These are phyloP conservation scores for Aureobasidium sp. DNA, from an alignment of 2,329 filamentous ascomycete species.

Conservation along the genomic window DNA sequence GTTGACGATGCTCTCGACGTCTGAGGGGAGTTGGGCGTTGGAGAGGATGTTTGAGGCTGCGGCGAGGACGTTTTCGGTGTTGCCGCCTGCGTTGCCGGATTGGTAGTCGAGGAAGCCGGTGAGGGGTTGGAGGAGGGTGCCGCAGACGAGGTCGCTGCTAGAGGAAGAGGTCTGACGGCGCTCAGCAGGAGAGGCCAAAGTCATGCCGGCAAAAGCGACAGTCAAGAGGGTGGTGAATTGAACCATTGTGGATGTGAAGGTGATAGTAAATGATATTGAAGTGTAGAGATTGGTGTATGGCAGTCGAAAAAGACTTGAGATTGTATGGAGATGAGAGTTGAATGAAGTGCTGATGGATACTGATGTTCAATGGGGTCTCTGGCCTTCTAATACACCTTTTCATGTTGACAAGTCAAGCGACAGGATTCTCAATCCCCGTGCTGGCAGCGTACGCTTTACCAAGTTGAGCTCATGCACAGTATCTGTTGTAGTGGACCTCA, in stretches of 20 bases:
- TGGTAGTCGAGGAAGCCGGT: conserved; percentile 12
- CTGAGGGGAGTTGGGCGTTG: not conserved
- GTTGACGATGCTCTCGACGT: not conserved
- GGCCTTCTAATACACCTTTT: not conserved
- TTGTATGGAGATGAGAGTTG: not conserved
- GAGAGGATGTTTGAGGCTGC: not conserved
- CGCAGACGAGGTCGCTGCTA: not conserved
- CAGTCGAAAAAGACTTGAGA: not conserved
- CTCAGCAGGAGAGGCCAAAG: not conserved
- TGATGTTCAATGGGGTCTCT: not conserved
- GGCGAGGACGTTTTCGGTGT: not conserved
- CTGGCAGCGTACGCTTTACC: not conserved
- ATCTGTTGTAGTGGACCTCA: not conserved
- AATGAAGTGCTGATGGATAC: not conserved
- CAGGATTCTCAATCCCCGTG: not conserved
- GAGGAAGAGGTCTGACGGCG: not conserved
- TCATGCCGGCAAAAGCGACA: not conserved
- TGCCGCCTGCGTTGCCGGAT: not conserved
- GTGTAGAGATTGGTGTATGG: not conserved
- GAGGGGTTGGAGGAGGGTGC: conserved; percentile 5
- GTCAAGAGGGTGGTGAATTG: not conserved
- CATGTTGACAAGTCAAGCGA: not conserved
- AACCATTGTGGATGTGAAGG: not conserved
- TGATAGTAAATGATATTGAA: not conserved
- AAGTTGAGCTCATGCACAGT: not conserved